phyloP scores from a whole-genome alignment of 495 filamentous ascomycete genomes.

The Coniosporium apollinis region DNA sequence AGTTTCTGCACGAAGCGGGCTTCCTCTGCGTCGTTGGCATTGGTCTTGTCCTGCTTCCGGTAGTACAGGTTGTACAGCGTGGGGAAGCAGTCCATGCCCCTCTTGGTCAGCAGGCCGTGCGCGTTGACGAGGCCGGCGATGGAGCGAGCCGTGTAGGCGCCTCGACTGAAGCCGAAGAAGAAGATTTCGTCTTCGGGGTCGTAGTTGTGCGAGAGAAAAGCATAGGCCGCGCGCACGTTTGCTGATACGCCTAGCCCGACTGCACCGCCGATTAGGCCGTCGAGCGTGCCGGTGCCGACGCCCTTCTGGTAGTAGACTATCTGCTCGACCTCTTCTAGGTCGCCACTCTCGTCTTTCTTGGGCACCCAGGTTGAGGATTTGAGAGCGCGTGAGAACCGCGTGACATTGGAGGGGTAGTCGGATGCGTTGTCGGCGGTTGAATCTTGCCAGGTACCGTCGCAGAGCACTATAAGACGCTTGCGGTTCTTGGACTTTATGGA shows the following conservation, averaged over 20 bases:
- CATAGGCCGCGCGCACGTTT: conserved; percentile 4
- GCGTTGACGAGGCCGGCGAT: conserved; percentile 7
- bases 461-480: conserved; percentile 2
- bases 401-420: conserved; percentile 27
- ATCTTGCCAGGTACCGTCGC: conserved; percentile 2
- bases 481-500: too few relatives aligned
- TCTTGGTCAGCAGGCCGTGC: conserved; percentile 9
- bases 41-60: conserved; percentile 3
- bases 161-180: conserved; percentile 13
- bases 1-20: too few relatives aligned
- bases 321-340: conserved; percentile 7
- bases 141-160: conserved; percentile 14
- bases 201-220: conserved; percentile 9
- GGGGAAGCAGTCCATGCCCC: conserved; percentile 7
- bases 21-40: conserved; percentile 1
- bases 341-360: too few relatives aligned
- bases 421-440: too few relatives aligned
- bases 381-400: conserved; percentile 24
- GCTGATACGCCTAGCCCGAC: conserved; percentile 1
- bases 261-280: conserved; percentile 1
- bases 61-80: conserved; percentile 5
- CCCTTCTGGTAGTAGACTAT: conserved; percentile 22
- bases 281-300: conserved; percentile 8
- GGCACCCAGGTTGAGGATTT: conserved; percentile 23
- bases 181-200: conserved; percentile 10